Percentiles rank a stretch among this genome's conserved stretches.
phyloP scores from a whole-genome alignment of 2,329 filamentous ascomycete species.

The Xylaria sp. region DNA sequence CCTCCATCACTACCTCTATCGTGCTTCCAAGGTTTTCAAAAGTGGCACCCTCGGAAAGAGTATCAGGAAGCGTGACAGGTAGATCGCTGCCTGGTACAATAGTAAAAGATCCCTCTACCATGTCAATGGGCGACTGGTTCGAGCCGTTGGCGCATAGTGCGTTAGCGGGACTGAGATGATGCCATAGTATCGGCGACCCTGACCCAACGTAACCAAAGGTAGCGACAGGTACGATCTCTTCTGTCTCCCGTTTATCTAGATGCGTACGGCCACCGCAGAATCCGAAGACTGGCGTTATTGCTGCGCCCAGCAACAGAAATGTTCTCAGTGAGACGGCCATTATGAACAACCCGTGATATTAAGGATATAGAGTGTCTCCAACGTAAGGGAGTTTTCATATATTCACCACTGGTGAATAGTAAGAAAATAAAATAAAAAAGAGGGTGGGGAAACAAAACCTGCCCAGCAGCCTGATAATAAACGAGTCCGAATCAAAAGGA shows the following conservation, averaged over 20 bases:
- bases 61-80: constrained; percentile 54
- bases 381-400: neutral
- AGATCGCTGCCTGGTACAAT: constrained; percentile 48
- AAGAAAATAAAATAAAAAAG: neutral
- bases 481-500: neutral
- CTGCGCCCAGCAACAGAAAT: constrained; percentile 42
- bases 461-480: constrained; percentile 13
- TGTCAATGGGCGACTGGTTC: constrained; percentile 68
- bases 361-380: neutral
- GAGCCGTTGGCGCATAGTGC: constrained; percentile 60
- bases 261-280: constrained; percentile 48
- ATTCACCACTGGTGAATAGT: neutral
- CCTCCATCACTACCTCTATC: constrained; percentile 64
- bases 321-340: constrained; percentile 38
- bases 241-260: constrained; percentile 46
- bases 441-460: constrained; percentile 2
- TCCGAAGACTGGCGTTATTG: constrained; percentile 42
- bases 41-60: constrained; percentile 52
- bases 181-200: constrained; percentile 49
- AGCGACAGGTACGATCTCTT: constrained; percentile 43
- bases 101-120: constrained; percentile 52
- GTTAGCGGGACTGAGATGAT: constrained; percentile 54
- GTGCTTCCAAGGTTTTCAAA: constrained; percentile 69
- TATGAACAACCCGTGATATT: neutral
- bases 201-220: constrained; percentile 47